A percentile compares a stretch with the other conserved stretches of the same genome.
Evolutionary conservation across 148 eudicot species (phyloP).

Genomic region (Persicaria maculosa): DNA sequence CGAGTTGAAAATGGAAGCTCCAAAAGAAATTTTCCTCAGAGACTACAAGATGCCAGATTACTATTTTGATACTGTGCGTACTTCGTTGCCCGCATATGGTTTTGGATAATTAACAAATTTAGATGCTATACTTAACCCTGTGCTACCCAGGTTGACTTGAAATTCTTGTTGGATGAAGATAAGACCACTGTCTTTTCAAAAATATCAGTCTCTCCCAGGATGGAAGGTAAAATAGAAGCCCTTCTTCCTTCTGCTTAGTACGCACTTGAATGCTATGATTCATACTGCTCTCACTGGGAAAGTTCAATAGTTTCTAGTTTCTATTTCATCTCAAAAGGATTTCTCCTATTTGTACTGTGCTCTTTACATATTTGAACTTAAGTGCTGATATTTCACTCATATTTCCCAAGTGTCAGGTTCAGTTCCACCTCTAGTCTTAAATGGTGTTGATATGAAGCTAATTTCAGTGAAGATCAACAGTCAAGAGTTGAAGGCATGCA

Average conservation of each 20-base stretch:
- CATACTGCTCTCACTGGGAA: background rate
- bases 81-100: background rate
- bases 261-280: background rate
- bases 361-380: background rate
- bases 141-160: constrained; percentile 66
- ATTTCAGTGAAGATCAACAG: constrained; percentile 57
- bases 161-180: constrained; percentile 78
- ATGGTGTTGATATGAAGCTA: constrained; percentile 76
- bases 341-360: background rate
- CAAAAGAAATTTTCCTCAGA: constrained; percentile 84
- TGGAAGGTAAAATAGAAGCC: constrained; percentile 64
- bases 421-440: constrained; percentile 63
- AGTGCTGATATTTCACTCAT: background rate
- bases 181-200: constrained; percentile 73
- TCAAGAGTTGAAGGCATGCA: constrained; percentile 55
- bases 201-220: constrained; percentile 58
- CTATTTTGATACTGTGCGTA: constrained; percentile 60
- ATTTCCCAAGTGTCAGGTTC: constrained; percentile 33
- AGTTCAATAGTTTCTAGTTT: background rate
- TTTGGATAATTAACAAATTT: constrained; percentile 11
- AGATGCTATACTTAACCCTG: constrained; percentile 2
- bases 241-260: background rate
- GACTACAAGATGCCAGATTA: constrained; percentile 94
- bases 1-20: constrained; percentile 71
- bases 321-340: background rate